phyloP scores from a whole-genome alignment of 2,329 filamentous ascomycete genomes.

The Pseudogymnoascus sp. region DNA sequence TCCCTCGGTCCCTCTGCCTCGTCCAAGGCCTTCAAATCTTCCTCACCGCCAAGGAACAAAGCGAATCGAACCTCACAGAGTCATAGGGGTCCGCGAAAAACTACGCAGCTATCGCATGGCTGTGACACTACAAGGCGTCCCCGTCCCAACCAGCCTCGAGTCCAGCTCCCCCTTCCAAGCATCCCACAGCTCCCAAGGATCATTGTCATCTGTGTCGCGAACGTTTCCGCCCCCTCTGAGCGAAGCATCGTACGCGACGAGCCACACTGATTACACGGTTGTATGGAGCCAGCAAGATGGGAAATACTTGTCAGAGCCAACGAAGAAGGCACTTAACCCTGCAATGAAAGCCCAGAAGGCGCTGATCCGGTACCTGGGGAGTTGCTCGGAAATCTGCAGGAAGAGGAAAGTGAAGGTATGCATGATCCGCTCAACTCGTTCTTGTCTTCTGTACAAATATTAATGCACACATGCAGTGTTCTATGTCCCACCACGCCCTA shows the following conservation, averaged over 20 bases:
- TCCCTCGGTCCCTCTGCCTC: not conserved
- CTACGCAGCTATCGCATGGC: not conserved
- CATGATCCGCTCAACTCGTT: not conserved
- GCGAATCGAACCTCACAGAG: not conserved
- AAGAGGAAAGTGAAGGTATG: slow-evolving; percentile 7
- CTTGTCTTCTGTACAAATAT: not conserved
- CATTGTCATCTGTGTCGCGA: not conserved
- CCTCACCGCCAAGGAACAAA: not conserved
- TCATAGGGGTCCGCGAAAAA: not conserved
- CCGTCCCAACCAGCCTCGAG: not conserved
- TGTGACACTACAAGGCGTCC: not conserved
- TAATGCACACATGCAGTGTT: slow-evolving; percentile 6
- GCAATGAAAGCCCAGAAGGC: slow-evolving; percentile 23
- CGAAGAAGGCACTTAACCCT: slow-evolving; percentile 19
- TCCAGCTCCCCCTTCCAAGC: slow-evolving; percentile 5
- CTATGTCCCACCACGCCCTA: slow-evolving; percentile 6
- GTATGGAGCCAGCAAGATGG: slow-evolving; percentile 15
- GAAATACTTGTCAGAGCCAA: slow-evolving; percentile 17
- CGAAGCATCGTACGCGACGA: not conserved
- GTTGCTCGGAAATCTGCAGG: slow-evolving; percentile 15
- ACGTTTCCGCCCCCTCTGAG: not conserved
- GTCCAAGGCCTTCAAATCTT: not conserved
- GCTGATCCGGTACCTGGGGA: slow-evolving; percentile 22
- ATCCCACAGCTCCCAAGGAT: not conserved
- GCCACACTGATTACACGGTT: not conserved